phyloP scores from a whole-genome alignment of 179 eudicot species.

The Camellia oleifera region DNA sequence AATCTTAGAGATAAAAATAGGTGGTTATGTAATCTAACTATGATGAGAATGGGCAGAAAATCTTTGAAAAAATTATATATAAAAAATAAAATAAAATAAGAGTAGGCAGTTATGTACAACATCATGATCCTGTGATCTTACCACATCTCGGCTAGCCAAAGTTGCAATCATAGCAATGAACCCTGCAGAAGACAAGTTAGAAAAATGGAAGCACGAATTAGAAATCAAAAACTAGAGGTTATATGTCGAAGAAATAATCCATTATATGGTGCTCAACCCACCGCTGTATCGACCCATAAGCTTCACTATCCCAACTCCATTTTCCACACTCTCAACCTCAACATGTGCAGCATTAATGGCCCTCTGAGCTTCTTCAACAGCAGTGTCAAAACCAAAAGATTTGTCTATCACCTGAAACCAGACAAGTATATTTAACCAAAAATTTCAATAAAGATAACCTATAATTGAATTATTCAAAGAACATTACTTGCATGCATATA shows the following conservation, averaged over 20 bases:
- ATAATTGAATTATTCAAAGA: background rate
- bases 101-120: background rate
- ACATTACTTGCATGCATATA: background rate
- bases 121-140: slow-evolving; percentile 20
- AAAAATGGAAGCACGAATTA: slow-evolving; percentile 2
- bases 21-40: background rate
- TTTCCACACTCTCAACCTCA: slow-evolving; percentile 79
- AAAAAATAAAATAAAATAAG: background rate
- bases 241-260: background rate
- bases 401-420: slow-evolving; percentile 74
- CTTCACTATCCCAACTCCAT: slow-evolving; percentile 91
- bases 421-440: background rate
- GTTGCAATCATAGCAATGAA: slow-evolving; percentile 53
- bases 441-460: background rate
- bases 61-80: background rate
- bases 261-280: slow-evolving; percentile 24
- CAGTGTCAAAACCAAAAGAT: slow-evolving; percentile 96
- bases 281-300: slow-evolving; percentile 93
- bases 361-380: slow-evolving; percentile 97
- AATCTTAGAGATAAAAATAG: background rate
- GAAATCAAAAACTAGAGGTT: slow-evolving; percentile 1
- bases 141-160: slow-evolving; percentile 67
- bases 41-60: background rate
- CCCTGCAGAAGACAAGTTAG: slow-evolving; percentile 23
- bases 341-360: slow-evolving; percentile 98